Conservation (phyloP, 2,329 filamentous ascomycete genomes). For the Hypoxylon sp. region DNA sequence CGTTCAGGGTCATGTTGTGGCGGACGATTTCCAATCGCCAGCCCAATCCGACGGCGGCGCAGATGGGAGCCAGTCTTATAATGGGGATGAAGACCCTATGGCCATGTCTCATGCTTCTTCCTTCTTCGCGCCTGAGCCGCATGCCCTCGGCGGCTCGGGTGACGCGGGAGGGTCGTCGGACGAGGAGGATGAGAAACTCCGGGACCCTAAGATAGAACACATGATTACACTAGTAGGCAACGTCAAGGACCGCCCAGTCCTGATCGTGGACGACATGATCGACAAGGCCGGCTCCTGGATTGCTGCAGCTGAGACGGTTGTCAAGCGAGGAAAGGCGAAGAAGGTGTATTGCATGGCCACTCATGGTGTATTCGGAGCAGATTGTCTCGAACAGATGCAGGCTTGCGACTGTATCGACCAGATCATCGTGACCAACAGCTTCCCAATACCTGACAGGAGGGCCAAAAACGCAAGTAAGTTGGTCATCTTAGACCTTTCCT, state of each 20-base stretch:
- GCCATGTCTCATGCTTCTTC: conserved; percentile 81
- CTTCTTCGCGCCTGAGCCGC: conserved; percentile 77
- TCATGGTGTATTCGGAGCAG: conserved; percentile 91
- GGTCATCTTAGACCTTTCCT: conserved; percentile 88
- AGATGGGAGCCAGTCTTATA: conserved; percentile 67
- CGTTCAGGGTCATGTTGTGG: conserved; percentile 93
- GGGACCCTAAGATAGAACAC: conserved; percentile 84
- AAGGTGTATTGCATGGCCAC: conserved; percentile 98
- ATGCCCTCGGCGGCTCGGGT: conserved; percentile 84
- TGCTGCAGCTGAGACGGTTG: conserved; percentile 94
- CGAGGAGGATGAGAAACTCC: conserved; percentile 91
- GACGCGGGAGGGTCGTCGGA: conserved; percentile 88
- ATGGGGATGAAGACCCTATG: conserved; percentile 83
- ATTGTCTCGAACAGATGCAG: conserved; percentile 90
- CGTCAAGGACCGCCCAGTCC: conserved; percentile 86
- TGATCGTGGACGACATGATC: conserved; percentile 99
- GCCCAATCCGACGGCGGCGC: conserved; percentile 62
- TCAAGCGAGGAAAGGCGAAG: conserved; percentile 90
- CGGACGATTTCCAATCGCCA: conserved; percentile 90
- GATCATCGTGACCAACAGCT: conserved; percentile 97
- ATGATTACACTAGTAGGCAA: conserved; percentile 98
- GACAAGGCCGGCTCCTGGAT: conserved; percentile 98
- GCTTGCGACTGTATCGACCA: conserved; percentile 92
- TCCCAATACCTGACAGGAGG: conserved; percentile 85
- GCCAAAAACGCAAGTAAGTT: conserved; percentile 81